Base-by-base conservation (phyloP, 2,329 filamentous ascomycete species). In the Arthrobotrys megalospora region DNA sequence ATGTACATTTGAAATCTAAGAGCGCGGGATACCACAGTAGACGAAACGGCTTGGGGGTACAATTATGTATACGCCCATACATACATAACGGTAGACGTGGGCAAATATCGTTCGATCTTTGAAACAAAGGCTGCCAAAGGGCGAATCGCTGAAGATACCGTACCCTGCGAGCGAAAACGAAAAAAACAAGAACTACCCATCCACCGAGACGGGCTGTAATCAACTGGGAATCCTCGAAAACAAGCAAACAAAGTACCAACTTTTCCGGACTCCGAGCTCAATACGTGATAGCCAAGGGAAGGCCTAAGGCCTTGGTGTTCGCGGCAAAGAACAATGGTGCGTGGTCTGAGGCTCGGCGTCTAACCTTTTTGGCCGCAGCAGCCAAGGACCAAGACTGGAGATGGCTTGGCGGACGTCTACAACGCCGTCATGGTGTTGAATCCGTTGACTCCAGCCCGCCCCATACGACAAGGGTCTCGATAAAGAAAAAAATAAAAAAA, bases 341-440 rank as follows among this genome's bases (percentile, higher is more conserved):
- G 16, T n/a, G 11, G 43, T 62, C 63, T 53, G 52, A 67, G 60
- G 28, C 75, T 72, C 67, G 75, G 75, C 75, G 62, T 53, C 52
- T 50, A 32, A 47, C 50, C 48, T 67, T 66, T 45, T 62, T 16
- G 53, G 16, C 50, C 32, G 24, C 47, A 50, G 60, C 64, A 47
- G 58, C 53, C 58, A 64, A 14, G n/a, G 43, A 67, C 75, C 75
- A 72, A 78, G 75, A 72, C 45, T 78, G 60, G 50, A 72, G 67
- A 72, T 78, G 12, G 43, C 75, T 78, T 45, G 75, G 75, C 75
- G 43, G 64, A 62, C 65, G 53, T 78, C 65, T 67, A 66, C 66
- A 71, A 77, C 75, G 36, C 41, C 67, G 75, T 72, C 67, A 68
- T 60, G 72, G 65, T 77, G 72, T 77, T 76, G 71, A 68, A 45